phyloP scores from a whole-genome alignment of 2,329 filamentous ascomycete genomes.

The Neofusicoccum ribis region DNA sequence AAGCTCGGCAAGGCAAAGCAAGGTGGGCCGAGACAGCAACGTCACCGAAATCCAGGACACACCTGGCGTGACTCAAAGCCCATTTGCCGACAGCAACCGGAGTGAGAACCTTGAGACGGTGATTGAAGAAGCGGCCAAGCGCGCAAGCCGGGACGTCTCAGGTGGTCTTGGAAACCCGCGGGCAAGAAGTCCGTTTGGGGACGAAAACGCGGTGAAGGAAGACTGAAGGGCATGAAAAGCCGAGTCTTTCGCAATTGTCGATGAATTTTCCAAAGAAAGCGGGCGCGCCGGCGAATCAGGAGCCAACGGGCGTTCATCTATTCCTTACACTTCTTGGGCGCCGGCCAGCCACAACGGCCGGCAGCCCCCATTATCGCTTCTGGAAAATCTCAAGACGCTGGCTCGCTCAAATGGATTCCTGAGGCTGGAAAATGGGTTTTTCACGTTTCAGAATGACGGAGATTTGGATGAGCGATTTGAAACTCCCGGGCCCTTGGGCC shows the following conservation, averaged over 20 bases:
- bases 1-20: not conserved
- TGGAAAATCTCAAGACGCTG: slow-evolving; percentile 19
- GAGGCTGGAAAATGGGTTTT: slow-evolving; percentile 5
- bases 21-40: slow-evolving; percentile 29
- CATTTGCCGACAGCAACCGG: slow-evolving; percentile 36
- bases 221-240: not conserved
- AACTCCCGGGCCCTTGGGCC: not conserved
- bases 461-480: slow-evolving; percentile 15
- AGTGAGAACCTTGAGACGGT: slow-evolving; percentile 44
- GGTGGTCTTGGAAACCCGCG: slow-evolving; percentile 27
- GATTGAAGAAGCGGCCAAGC: slow-evolving; percentile 46
- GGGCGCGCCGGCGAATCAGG: not conserved
- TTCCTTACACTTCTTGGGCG: not conserved
- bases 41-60: slow-evolving; percentile 41
- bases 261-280: not conserved
- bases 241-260: not conserved
- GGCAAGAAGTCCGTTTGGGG: slow-evolving; percentile 34
- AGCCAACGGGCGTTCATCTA: slow-evolving; percentile 7
- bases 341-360: not conserved
- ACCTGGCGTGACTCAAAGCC: slow-evolving; percentile 33
- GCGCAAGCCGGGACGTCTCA: slow-evolving; percentile 32
- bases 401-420: slow-evolving; percentile 16
- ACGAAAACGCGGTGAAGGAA: slow-evolving; percentile 17
- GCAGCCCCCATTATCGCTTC: slow-evolving; percentile 3
- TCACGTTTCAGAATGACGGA: slow-evolving; percentile 14